Percentiles rank a stretch among this genome's conserved stretches.
These are phyloP conservation scores for Podospora appendiculata DNA, from an alignment of 495 filamentous ascomycete genomes.

Conservation along the genomic window DNA sequence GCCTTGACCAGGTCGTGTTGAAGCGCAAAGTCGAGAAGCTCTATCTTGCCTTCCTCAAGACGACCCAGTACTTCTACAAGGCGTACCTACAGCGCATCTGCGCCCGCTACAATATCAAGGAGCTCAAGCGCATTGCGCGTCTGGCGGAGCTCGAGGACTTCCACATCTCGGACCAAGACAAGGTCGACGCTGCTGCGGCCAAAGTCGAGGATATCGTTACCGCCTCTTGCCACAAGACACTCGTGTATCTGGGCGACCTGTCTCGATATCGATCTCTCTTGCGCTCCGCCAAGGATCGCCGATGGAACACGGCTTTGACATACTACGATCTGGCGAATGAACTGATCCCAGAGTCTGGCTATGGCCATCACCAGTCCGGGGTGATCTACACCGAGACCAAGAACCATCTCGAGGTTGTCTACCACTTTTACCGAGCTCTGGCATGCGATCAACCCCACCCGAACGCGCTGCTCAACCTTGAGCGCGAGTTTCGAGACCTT, in stretches of 20 bases:
- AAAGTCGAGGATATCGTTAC: constrained; percentile 51
- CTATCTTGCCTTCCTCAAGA: constrained; percentile 79
- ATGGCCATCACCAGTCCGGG: constrained; percentile 80
- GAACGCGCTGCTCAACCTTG: constrained; percentile 63
- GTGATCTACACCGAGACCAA: constrained; percentile 70
- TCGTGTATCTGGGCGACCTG: constrained; percentile 84
- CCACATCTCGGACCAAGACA: constrained; percentile 23
- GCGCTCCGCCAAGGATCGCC: constrained; percentile 48
- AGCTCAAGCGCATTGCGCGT: constrained; percentile 63
- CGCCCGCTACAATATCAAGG: constrained; percentile 62
- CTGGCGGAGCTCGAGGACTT: constrained; percentile 53
- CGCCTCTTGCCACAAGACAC: constrained; percentile 69
- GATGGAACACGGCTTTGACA: constrained; percentile 72
- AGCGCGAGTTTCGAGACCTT: constrained; percentile 67
- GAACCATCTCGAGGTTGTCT: constrained; percentile 74
- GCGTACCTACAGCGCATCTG: constrained; percentile 74
- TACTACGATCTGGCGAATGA: constrained; percentile 80
- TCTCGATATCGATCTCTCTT: constrained; percentile 65
- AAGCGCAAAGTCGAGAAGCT: constrained; percentile 70
- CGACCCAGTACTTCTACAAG: constrained; percentile 77
- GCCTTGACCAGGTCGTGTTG: constrained; percentile 58
- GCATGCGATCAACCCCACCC: constrained; percentile 66
- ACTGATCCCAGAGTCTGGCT: constrained; percentile 70
- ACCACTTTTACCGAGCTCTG: constrained; percentile 80
- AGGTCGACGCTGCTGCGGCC: constrained; percentile 33